These are phyloP conservation scores for Paramarasmius palmivorus DNA, from an alignment of 1,284 basidiomycete species.

Conservation along the genomic window DNA sequence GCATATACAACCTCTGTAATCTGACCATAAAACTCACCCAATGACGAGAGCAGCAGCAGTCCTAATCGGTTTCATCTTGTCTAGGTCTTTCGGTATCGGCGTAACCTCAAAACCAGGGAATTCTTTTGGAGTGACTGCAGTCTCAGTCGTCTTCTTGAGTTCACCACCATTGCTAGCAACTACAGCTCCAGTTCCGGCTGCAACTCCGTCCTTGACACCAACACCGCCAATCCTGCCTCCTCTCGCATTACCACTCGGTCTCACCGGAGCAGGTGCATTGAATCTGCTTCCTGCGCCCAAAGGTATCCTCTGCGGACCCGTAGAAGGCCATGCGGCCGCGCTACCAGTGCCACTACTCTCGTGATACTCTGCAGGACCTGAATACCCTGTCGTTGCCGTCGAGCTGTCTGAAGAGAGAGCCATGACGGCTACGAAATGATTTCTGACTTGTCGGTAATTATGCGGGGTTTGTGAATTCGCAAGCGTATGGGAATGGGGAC, in stretches of 20 bases:
- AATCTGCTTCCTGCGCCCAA: too few relatives aligned
- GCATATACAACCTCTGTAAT: not conserved
- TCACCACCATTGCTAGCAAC: not conserved
- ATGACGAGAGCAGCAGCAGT: slow-evolving; percentile 16
- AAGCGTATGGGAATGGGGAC: not conserved
- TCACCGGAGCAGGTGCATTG: too few relatives aligned
- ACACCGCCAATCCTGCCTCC: too few relatives aligned
- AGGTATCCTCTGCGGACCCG: too few relatives aligned
- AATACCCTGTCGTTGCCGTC: not conserved
- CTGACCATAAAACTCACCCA: slow-evolving; percentile 7
- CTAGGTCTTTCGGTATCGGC: slow-evolving; percentile 8
- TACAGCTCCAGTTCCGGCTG: not conserved
- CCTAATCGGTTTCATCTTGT: slow-evolving; percentile 9
- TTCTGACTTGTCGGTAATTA: not conserved
- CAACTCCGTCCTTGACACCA: too few relatives aligned
- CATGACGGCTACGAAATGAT: slow-evolving; percentile 15
- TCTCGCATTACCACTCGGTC: too few relatives aligned
- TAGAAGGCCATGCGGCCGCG: not conserved
- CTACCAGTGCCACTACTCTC: not conserved
- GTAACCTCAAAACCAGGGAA: slow-evolving; percentile 10
- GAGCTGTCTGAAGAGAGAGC: slow-evolving; percentile 3
- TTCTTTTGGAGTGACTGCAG: not conserved
- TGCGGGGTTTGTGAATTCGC: not conserved
- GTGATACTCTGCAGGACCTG: not conserved
- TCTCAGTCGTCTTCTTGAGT: not conserved